Evolutionary conservation across 768 basidiomycete genomes (phyloP).

Genomic region (Rhodotorula taiwanensis): DNA sequence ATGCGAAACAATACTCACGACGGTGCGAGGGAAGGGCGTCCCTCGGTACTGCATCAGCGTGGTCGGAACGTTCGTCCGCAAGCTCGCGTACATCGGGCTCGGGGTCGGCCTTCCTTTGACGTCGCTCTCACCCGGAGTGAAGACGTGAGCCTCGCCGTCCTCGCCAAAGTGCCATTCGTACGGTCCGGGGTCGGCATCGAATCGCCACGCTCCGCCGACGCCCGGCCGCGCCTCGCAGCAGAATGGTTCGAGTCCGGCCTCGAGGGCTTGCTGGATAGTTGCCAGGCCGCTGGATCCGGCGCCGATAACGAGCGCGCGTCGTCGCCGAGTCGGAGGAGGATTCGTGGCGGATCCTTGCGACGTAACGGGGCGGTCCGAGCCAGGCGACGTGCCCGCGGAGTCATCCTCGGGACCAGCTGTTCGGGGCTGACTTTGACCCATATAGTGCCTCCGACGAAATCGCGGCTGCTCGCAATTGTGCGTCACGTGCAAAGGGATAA

Average conservation of each 20-base stretch:
- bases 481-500: no score
- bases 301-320: constrained; percentile 8
- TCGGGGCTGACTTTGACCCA: no score
- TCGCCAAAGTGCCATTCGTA: background rate
- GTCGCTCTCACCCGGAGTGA: background rate
- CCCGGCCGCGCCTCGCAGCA: constrained; percentile 9
- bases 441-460: no score
- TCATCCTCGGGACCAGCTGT: no score
- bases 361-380: no score
- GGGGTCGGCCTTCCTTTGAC: background rate
- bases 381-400: no score
- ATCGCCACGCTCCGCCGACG: constrained; percentile 29
- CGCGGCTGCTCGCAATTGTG: no score
- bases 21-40: background rate
- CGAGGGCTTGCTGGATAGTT: constrained; percentile 7
- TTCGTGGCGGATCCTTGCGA: no score
- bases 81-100: background rate
- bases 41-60: constrained; percentile 25
- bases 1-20: constrained; percentile 7
- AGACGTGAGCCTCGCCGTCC: constrained; percentile 3
- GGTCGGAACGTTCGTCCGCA: constrained; percentile 1
- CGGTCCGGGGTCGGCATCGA: constrained; percentile 4
- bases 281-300: constrained; percentile 16
- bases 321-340: no score
- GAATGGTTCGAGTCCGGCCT: constrained; percentile 13